Base-by-base conservation (phyloP, 352 stramenopile species). In the Phytophthora hybrid region DNA sequence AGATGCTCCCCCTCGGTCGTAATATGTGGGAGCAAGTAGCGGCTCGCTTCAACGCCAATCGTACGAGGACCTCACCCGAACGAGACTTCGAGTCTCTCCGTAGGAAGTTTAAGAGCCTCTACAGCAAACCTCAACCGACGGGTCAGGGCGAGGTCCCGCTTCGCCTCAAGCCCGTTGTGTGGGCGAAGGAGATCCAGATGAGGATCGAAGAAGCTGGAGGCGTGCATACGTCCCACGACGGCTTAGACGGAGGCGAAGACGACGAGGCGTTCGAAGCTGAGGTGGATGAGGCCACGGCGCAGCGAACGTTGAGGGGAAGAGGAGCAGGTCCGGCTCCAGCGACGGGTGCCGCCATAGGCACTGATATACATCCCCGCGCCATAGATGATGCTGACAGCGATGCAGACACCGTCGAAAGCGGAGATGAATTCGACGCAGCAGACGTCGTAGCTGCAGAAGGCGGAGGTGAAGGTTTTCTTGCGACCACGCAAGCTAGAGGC, bases 11-110 rank as follows among this genome's bases (percentile, higher is more conserved):
- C 3, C 47, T 66, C 1, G 61, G 49, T 3, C 18, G 49, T 14
- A 53, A 55, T 1, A 59, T 60, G 51, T 55, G 52, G 51, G 21
- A 69, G 26, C 49, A 44, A 8, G 61, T 69, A 1, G 61, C 51
- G 2, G 18, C 10, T 8, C 18, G 18, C 23, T 66, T 47, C 23
- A 66, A 66, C 23, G 21, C 23, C 2, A 41, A 16, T 3, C 10
- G 26, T 5, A 47, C 21, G 1, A 34, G 59, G 11, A 8, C 4
- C 7, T 54, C 54, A 2, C 9, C 21, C 0, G 59, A 68, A n/a
- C 13, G 51, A 9, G 61, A 66, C 31, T 56, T 57, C 18, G 59
- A 57, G 29, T 51, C n/a, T 34, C 29, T 58, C 1, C 46, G 46
- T 11, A 18, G 59, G 4, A 66, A 66, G 13, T 58, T 66, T 4